Base-by-base conservation (phyloP, 345 rosid genomes). In the Eucalyptus camaldulensis region DNA sequence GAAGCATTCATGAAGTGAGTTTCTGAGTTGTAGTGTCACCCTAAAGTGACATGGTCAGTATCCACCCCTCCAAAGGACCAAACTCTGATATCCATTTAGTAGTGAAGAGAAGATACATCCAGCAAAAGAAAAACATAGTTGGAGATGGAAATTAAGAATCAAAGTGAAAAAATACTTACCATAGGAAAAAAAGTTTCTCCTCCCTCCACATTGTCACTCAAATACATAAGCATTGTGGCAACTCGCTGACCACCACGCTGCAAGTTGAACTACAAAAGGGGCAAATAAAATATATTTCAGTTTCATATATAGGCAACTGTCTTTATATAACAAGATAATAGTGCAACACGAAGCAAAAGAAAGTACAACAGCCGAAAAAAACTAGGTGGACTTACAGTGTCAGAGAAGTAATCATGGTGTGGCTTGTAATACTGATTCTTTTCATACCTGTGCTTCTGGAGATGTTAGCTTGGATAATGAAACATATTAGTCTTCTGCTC, bases 151-250 rank as follows among this genome's bases (percentile, higher is more conserved):
- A 76, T 76, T 21, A 40, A 40, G 45, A 21, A 76, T 76, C 47
- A 6, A 76, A 7, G 15, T 40, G 47, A 8, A 40, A 40, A 65
- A 76, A 21, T 87, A 56, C 89, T 90, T 95, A 97, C 99, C 99
- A 92, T 86, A 85, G 99, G 99, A 91, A 97, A 97, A 93, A 95
- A 95, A 60, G 99, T 97, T 94, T 97, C 99, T 91, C 99, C 99
- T 87, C 99, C 99, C 92, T 97, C 97, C 45, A 96, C 98, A 88
- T 93, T 93, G 90, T 96, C 97, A 33, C 95, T 97, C 89, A 97
- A 90, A 92, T 97, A 96, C 98, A 97, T 96, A 86, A 97, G 97
- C 96, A 96, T 92, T 51, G 99, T 97, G 87, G 99, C 99, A 87
- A 97, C 89, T 13, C 98, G 94, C 90, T 97, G 99, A 92, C 99